A percentile compares a stretch with the other conserved stretches of the same genome.
Conservation (phyloP, 768 basidiomycete species). For the Lactifluus subvellereus region DNA sequence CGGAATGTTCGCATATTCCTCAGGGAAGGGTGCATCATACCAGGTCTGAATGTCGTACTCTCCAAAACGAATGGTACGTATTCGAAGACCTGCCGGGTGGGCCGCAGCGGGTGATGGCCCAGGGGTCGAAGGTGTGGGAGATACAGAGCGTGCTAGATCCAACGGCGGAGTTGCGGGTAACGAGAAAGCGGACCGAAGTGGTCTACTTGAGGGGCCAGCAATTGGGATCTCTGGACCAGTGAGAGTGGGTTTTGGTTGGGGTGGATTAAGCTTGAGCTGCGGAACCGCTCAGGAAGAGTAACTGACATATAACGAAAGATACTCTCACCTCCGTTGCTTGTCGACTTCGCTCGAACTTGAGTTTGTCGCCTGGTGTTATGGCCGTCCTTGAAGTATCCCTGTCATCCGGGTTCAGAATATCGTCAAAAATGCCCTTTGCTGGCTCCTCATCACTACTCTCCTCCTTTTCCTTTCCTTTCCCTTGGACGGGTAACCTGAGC, state of each 20-base stretch:
- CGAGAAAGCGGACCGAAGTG: slow-evolving; percentile 54
- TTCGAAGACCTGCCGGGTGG: slow-evolving; percentile 47
- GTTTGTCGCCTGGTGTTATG: slow-evolving; percentile 55
- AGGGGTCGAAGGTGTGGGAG: slow-evolving; percentile 38
- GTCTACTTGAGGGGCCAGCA: slow-evolving; percentile 56
- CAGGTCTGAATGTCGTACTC: slow-evolving; percentile 92
- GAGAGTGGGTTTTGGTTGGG: slow-evolving; percentile 47
- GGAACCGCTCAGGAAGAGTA: not conserved
- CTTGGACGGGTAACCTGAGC: slow-evolving; percentile 52
- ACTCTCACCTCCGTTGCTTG: slow-evolving; percentile 64
- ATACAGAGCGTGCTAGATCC: slow-evolving; percentile 24
- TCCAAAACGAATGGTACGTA: slow-evolving; percentile 87
- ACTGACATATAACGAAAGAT: slow-evolving; percentile 9
- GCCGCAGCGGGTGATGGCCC: slow-evolving; percentile 17
- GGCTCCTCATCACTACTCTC: slow-evolving; percentile 45
- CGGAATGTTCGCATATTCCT: slow-evolving; percentile 89
- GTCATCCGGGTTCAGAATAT: slow-evolving; percentile 61
- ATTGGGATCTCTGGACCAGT: slow-evolving; percentile 35
- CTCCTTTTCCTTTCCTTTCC: slow-evolving; percentile 65
- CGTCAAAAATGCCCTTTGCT: slow-evolving; percentile 72
- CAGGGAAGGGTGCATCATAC: slow-evolving; percentile 98
- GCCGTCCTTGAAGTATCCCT: slow-evolving; percentile 67
- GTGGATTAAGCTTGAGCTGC: slow-evolving; percentile 18
- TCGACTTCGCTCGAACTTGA: slow-evolving; percentile 67
- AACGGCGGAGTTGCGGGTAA: slow-evolving; percentile 31